Percentiles rank a stretch among this genome's conserved stretches.
Conservation (phyloP, 305 asterid species). For the Galium porrigens region DNA sequence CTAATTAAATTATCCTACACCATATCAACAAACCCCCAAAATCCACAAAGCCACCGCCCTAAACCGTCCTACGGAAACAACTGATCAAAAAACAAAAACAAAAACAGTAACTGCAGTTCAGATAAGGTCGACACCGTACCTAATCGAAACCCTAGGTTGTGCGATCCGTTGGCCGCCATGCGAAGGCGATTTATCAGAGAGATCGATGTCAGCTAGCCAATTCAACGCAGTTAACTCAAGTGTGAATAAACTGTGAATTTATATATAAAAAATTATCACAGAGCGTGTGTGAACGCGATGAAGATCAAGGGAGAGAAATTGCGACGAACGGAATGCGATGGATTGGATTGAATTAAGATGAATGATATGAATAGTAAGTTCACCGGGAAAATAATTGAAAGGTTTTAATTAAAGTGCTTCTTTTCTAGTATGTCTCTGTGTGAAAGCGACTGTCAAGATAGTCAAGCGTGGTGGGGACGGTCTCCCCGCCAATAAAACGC, state of each 20-base stretch:
- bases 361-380: not conserved
- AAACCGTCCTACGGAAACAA: not conserved
- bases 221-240: slow-evolving; percentile 14
- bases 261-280: slow-evolving; percentile 3
- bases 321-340: not conserved
- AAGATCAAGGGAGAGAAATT: not conserved
- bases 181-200: slow-evolving; percentile 24
- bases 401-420: not conserved
- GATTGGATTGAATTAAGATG: slow-evolving; percentile 1
- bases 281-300: slow-evolving; percentile 6
- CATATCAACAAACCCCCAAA: not conserved
- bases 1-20: not conserved
- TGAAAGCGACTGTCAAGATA: slow-evolving; percentile 7
- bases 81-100: not conserved
- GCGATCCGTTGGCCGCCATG: slow-evolving; percentile 63
- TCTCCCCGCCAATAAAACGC: slow-evolving; percentile 1
- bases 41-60: not conserved
- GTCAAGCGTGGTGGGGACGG: slow-evolving; percentile 1
- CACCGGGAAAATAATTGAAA: not conserved
- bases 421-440: not conserved
- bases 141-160: slow-evolving; percentile 49
- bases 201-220: slow-evolving; percentile 16
- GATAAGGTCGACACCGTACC: slow-evolving; percentile 30
- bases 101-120: not conserved
- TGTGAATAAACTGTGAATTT: not conserved